Percentiles rank a stretch among this genome's conserved stretches.
Evolutionary conservation across 2,329 filamentous ascomycete species (phyloP).

Genomic region (Piedraia hortae): DNA sequence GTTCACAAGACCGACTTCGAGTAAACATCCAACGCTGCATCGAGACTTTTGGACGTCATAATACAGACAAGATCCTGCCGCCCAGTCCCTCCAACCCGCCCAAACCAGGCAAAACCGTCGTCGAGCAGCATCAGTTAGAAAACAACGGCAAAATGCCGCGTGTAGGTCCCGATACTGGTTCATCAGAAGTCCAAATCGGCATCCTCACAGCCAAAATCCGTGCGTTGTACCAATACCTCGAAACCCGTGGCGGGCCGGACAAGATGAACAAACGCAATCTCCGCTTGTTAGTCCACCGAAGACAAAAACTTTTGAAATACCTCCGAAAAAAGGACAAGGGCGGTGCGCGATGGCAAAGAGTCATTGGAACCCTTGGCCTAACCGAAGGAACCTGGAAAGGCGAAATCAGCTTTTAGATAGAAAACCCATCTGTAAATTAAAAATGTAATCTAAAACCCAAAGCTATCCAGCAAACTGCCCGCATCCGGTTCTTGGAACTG

Average conservation of each 20-base stretch:
- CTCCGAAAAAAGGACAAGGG: slow-evolving; percentile 73
- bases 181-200: slow-evolving; percentile 88
- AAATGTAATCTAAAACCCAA: slow-evolving; percentile 81
- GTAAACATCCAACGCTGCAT: slow-evolving; percentile 68
- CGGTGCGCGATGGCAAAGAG: slow-evolving; percentile 64
- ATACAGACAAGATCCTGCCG: slow-evolving; percentile 45
- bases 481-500: slow-evolving; percentile 84
- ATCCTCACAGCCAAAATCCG: slow-evolving; percentile 88
- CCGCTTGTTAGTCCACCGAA: slow-evolving; percentile 55
- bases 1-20: slow-evolving; percentile 48
- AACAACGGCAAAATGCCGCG: slow-evolving; percentile 25
- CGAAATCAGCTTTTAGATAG: slow-evolving; percentile 62
- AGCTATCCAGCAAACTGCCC: slow-evolving; percentile 66
- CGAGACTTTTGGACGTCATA: slow-evolving; percentile 68
- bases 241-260: slow-evolving; percentile 49
- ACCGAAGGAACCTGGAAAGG: slow-evolving; percentile 72
- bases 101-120: background rate
- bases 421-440: no score
- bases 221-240: slow-evolving; percentile 43
- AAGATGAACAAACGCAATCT: slow-evolving; percentile 87
- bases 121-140: slow-evolving; percentile 1
- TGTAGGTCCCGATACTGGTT: slow-evolving; percentile 77
- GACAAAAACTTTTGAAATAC: slow-evolving; percentile 73
- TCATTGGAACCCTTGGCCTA: slow-evolving; percentile 62
- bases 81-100: slow-evolving; percentile 25